These are phyloP conservation scores for Citrullus mucosospermus DNA, from an alignment of 306 rosid species.

Conservation along the genomic window DNA sequence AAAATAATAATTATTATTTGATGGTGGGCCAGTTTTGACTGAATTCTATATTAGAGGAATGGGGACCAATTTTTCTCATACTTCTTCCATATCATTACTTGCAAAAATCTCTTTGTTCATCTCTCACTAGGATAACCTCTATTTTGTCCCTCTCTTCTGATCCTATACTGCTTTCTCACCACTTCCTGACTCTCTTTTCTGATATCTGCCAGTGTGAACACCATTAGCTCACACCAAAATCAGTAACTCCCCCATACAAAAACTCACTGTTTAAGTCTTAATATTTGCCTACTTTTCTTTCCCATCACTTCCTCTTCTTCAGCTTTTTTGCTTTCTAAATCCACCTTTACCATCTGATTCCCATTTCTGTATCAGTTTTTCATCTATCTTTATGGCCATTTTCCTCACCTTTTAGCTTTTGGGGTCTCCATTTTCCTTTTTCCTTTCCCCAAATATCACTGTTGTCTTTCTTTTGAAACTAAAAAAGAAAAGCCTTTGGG, in stretches of 20 bases:
- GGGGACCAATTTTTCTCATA: slow-evolving; percentile 27
- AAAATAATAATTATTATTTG: slow-evolving; percentile 19
- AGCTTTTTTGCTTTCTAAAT: slow-evolving; percentile 20
- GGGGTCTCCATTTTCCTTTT: neutral
- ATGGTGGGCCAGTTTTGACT: slow-evolving; percentile 59
- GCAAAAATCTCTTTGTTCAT: slow-evolving; percentile 11
- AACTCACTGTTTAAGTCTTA: slow-evolving; percentile 1
- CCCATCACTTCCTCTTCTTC: neutral
- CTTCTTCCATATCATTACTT: slow-evolving; percentile 26
- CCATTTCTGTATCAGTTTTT: neutral
- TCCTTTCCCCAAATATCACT: neutral
- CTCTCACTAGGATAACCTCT: slow-evolving; percentile 18
- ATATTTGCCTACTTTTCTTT: neutral
- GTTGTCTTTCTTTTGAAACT: neutral
- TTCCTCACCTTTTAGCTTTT: neutral
- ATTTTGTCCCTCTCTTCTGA: slow-evolving; percentile 7
- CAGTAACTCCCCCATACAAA: neutral
- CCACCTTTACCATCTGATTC: neutral
- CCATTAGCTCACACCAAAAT: neutral
- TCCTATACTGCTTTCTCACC: neutral
- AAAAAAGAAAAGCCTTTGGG: neutral
- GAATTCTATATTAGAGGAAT: slow-evolving; percentile 17
- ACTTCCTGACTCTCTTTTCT: slow-evolving; percentile 6
- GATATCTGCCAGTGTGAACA: slow-evolving; percentile 5
- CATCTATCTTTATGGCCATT: neutral